Conservation (phyloP, 177 flowering plant genomes). For the Vitis hybrid region DNA sequence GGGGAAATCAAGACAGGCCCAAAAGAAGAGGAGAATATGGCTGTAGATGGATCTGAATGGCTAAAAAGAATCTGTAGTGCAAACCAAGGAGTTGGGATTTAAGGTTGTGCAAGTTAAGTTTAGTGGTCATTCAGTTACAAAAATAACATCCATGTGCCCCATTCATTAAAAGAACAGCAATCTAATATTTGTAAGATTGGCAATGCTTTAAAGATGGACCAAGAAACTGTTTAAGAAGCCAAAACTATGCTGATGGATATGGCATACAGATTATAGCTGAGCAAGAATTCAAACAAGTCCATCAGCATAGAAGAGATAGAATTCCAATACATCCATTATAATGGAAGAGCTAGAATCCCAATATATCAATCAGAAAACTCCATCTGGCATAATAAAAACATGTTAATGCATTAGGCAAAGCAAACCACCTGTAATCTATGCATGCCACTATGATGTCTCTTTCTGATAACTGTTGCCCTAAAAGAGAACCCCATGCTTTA, state of each 20-base stretch:
- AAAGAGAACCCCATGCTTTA: conserved; percentile 96
- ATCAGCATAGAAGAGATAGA: neutral
- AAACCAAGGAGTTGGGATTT: neutral
- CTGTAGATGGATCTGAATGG: neutral
- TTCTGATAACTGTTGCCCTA: conserved; percentile 82
- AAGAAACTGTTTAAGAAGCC: neutral
- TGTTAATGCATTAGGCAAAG: conserved; percentile 9
- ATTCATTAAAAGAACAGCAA: neutral
- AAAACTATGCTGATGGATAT: neutral
- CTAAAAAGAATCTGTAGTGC: neutral
- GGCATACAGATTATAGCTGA: neutral
- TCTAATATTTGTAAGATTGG: neutral
- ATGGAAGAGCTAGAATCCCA: too few species aligned
- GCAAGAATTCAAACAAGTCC: neutral
- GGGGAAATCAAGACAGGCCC: neutral
- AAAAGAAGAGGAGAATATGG: neutral
- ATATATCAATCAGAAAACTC: too few species aligned
- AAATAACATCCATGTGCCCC: neutral
- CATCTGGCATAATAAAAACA: neutral
- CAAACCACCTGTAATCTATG: conserved; percentile 82
- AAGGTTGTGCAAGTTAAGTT: neutral
- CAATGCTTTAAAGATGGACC: neutral
- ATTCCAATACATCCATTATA: too few species aligned
- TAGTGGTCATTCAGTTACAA: neutral
- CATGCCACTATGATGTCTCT: conserved; percentile 92